These are phyloP conservation scores for Chaetomiaceae sp. DNA, from an alignment of 2,329 filamentous ascomycete genomes.

Conservation along the genomic window DNA sequence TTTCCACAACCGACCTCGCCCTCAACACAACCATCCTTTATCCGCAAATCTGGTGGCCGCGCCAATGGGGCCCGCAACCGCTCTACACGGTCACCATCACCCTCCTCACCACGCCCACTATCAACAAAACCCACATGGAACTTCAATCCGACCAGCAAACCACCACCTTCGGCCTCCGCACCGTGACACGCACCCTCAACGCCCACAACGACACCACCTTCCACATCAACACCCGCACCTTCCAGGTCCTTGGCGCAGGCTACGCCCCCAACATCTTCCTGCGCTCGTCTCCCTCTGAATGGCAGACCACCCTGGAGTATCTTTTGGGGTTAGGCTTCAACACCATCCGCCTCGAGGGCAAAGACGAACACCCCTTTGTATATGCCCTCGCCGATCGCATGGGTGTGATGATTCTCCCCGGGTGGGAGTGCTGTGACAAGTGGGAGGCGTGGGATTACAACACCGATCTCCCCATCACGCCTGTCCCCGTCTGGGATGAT, in stretches of 20 bases:
- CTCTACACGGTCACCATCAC: slow-evolving; percentile 32
- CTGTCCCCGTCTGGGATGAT: slow-evolving; percentile 42
- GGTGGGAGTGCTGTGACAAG: slow-evolving; percentile 66
- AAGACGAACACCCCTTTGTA: slow-evolving; percentile 58
- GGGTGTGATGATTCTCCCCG: slow-evolving; percentile 58
- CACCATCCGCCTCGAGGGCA: slow-evolving; percentile 60
- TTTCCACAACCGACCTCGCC: slow-evolving; percentile 35
- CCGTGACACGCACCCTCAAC: slow-evolving; percentile 50
- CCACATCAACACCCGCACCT: slow-evolving; percentile 51
- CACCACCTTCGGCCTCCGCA: slow-evolving; percentile 48
- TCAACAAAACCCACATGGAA: slow-evolving; percentile 21
- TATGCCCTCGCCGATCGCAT: slow-evolving; percentile 56
- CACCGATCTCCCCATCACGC: slow-evolving; percentile 40
- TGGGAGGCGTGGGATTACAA: slow-evolving; percentile 64
- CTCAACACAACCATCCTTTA: slow-evolving; percentile 37
- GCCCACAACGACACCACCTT: slow-evolving; percentile 51
- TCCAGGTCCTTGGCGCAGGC: slow-evolving; percentile 58
- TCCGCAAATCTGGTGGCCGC: slow-evolving; percentile 59
- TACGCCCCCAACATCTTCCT: slow-evolving; percentile 60
- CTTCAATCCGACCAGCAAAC: slow-evolving; percentile 33
- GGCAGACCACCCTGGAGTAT: slow-evolving; percentile 47
- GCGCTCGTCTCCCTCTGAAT: slow-evolving; percentile 47
- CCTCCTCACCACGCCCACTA: slow-evolving; percentile 22
- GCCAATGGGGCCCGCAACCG: slow-evolving; percentile 49
- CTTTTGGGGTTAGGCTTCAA: slow-evolving; percentile 59